These are phyloP conservation scores for Erodium trifolium DNA, from an alignment of 441 rosid species.

Conservation along the genomic window DNA sequence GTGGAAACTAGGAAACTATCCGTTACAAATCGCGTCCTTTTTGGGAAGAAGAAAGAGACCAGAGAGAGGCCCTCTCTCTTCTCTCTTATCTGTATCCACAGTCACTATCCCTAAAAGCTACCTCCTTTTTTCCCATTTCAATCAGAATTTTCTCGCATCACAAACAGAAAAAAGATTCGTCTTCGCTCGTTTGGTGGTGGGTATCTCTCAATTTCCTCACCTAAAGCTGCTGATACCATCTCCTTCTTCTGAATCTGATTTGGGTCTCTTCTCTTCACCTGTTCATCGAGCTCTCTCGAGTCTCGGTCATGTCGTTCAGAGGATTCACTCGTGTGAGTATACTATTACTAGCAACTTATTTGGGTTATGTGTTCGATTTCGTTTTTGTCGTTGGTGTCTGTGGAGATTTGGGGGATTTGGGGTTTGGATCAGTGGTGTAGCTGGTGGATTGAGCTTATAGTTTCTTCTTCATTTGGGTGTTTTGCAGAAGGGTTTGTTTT, in stretches of 20 bases:
- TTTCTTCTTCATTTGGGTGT: no score
- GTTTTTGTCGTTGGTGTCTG: neutral
- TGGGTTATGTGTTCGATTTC: neutral
- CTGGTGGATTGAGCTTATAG: no score
- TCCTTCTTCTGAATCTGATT: neutral
- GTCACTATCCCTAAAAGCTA: neutral
- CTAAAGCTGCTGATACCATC: neutral
- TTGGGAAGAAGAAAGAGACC: neutral
- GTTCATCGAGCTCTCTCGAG: neutral
- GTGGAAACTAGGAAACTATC: neutral
- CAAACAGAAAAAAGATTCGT: neutral
- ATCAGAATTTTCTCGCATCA: neutral
- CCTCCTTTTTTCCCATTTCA: neutral
- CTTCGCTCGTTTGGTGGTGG: neutral
- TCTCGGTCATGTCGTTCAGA: conserved; percentile 4
- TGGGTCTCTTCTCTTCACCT: neutral
- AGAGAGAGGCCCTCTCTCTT: neutral
- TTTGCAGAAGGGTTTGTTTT: no score
- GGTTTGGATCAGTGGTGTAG: neutral
- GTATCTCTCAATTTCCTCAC: neutral
- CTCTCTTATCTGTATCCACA: neutral
- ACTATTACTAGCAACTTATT: neutral
- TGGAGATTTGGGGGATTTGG: neutral
- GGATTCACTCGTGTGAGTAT: conserved; percentile 1
- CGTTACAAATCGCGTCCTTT: neutral